A percentile compares a stretch with the other conserved stretches of the same genome.
These are phyloP conservation scores for Barbatosphaeria neglecta DNA, from an alignment of 495 filamentous ascomycete genomes.

Conservation along the genomic window DNA sequence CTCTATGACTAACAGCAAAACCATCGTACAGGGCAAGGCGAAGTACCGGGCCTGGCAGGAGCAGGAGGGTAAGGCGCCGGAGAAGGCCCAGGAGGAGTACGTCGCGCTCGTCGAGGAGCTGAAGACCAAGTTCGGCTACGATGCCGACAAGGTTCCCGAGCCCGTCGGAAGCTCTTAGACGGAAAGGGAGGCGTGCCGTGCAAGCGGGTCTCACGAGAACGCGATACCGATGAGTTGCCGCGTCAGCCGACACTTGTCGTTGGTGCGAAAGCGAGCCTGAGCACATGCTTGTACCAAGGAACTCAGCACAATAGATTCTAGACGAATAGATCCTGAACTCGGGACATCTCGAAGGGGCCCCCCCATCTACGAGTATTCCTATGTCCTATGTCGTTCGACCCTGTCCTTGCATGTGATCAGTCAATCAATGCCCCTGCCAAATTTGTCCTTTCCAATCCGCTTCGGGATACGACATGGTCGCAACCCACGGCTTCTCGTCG, in stretches of 20 bases:
- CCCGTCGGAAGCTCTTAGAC: constrained; percentile 26
- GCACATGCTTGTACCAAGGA: too few species aligned
- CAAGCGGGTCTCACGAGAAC: too few species aligned
- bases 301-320: too few species aligned
- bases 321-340: too few species aligned
- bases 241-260: too few species aligned
- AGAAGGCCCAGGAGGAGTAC: constrained; percentile 64
- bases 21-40: constrained; percentile 58
- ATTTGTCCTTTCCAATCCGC: constrained; percentile 55
- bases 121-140: constrained; percentile 56
- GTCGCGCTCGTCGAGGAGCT: constrained; percentile 56
- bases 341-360: too few species aligned
- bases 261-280: too few species aligned
- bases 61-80: constrained; percentile 42
- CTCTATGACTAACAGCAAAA: constrained; percentile 38
- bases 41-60: constrained; percentile 69
- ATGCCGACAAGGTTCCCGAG: constrained; percentile 43
- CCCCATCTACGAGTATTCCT: too few species aligned
- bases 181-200: background rate
- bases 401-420: too few species aligned
- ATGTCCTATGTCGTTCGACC: too few species aligned
- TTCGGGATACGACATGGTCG: constrained; percentile 46
- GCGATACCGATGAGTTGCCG: too few species aligned
- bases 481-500: constrained; percentile 68
- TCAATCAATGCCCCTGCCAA: constrained; percentile 13